Conservation (phyloP, 768 basidiomycete species). For the Suillus weaverae region DNA sequence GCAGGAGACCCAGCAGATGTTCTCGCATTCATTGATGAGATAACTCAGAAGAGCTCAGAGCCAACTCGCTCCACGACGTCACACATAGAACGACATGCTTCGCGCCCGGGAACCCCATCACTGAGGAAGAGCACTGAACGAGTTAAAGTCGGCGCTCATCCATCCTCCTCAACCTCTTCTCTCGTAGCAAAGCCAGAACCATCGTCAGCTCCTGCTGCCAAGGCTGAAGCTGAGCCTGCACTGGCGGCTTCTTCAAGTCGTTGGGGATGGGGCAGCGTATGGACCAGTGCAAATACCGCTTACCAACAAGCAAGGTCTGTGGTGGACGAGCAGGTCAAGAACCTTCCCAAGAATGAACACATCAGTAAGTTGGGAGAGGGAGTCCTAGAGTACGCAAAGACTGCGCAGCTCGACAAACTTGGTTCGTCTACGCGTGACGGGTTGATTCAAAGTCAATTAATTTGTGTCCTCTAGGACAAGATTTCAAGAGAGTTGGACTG, state of each 20-base stretch:
- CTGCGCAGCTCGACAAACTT: constrained; percentile 86
- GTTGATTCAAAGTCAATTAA: constrained; percentile 11
- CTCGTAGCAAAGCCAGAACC: constrained; percentile 35
- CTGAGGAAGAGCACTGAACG: constrained; percentile 77
- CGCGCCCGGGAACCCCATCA: constrained; percentile 69
- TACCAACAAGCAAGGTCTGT: constrained; percentile 84
- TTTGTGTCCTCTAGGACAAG: constrained; percentile 61
- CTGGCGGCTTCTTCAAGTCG: constrained; percentile 29
- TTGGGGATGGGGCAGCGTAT: constrained; percentile 90
- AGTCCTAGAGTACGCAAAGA: constrained; percentile 84
- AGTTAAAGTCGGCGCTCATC: constrained; percentile 59
- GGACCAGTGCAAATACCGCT: constrained; percentile 83
- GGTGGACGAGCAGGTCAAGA: constrained; percentile 93
- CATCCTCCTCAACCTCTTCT: constrained; percentile 42
- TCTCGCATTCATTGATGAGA: constrained; percentile 91
- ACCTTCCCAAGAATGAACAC: constrained; percentile 81
- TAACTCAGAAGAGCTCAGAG: constrained; percentile 87
- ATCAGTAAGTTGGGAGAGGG: constrained; percentile 88
- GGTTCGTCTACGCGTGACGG: constrained; percentile 45
- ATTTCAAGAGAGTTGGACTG: constrained; percentile 84
- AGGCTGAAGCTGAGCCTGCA: constrained; percentile 21
- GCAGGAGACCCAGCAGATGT: constrained; percentile 79
- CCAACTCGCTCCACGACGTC: constrained; percentile 60
- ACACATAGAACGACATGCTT: constrained; percentile 55
- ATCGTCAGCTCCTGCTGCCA: constrained; percentile 21